A percentile compares a stretch with the other conserved stretches of the same genome.
Conservation (phyloP, 345 rosid genomes). For the Geranium rotundifolium region DNA sequence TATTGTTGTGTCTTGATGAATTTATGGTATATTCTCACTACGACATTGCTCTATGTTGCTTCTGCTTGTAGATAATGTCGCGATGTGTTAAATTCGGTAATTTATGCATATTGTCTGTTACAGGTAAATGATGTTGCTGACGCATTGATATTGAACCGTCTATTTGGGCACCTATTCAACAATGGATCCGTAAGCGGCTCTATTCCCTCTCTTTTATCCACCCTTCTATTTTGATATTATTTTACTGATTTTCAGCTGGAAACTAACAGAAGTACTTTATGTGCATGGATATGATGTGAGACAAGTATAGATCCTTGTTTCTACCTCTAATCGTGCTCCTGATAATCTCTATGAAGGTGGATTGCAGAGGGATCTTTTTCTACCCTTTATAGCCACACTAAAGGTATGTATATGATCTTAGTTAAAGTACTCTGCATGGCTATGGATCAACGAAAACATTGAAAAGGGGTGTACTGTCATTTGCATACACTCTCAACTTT, state of each 20-base stretch:
- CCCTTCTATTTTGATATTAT: not conserved
- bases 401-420: constrained; percentile 35
- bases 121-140: constrained; percentile 98
- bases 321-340: constrained; percentile 98
- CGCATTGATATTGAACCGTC: constrained; percentile 86
- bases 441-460: too few relatives aligned
- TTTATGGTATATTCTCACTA: constrained; percentile 57
- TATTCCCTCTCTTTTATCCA: not conserved
- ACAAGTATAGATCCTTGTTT: constrained; percentile 70
- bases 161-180: constrained; percentile 64
- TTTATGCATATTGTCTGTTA: not conserved
- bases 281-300: constrained; percentile 17
- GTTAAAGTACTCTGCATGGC: not conserved
- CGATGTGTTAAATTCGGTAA: not conserved
- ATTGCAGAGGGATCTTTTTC: constrained; percentile 91
- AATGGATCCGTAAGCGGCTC: constrained; percentile 72
- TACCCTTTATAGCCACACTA: constrained; percentile 77
- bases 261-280: constrained; percentile 8
- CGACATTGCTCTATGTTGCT: not conserved
- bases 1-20: constrained; percentile 83
- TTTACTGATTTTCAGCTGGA: constrained; percentile 5
- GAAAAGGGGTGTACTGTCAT: too few relatives aligned
- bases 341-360: constrained; percentile 97
- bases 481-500: too few relatives aligned
- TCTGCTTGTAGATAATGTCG: not conserved